Evolutionary conservation across 2,329 filamentous ascomycete genomes (phyloP), one percentile per base, ranked within the genome.

Genomic region (Aspergillus pseudoglaucus): DNA sequence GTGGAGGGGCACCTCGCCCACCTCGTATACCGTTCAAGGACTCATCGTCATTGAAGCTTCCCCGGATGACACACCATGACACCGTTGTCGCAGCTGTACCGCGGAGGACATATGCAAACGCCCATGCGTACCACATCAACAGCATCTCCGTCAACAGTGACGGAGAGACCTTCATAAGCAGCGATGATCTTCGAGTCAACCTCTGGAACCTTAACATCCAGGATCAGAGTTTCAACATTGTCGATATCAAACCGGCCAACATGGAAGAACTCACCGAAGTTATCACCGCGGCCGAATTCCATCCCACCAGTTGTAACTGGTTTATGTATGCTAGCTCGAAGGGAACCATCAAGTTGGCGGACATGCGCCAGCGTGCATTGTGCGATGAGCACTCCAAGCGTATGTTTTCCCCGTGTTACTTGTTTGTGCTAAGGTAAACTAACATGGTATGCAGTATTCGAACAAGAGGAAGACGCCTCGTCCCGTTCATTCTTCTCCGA

Each of bases 121-220:
- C 93, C 45, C 93, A 98, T 69, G 93, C 93, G 57, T 98, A 98
- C 69, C 93, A 98, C 73, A 97, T 98, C 81, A 98, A 98, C 77
- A 97, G 93, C 77, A 98, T 98, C 70, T 97, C 93, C n/a, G 93
- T 97, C 62, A 98, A 98, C 77, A 97, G 91, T 67, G 93, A 98
- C 68, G 93, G 91, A 48, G 93, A 98, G 76, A 98, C 93, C 0
- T 98, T 97, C 72, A 96, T 98, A 74, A 96, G 90, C 75, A 96
- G 90, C 67, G 93, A 98, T 67, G 93, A 98, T 67, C 76, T 98
- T 54, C 85, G 93, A 54, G 95, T 98, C 77, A 98, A 98, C 70
- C 77, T 98, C 48, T 98, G 93, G 93, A 97, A 98, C 68, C 78
- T 97, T 60, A 97, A 97, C 72, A 98, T 98, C 55, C 93, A 98